Evolutionary conservation across 768 basidiomycete species (phyloP).

Genomic region (Leccinum sublutescens): DNA sequence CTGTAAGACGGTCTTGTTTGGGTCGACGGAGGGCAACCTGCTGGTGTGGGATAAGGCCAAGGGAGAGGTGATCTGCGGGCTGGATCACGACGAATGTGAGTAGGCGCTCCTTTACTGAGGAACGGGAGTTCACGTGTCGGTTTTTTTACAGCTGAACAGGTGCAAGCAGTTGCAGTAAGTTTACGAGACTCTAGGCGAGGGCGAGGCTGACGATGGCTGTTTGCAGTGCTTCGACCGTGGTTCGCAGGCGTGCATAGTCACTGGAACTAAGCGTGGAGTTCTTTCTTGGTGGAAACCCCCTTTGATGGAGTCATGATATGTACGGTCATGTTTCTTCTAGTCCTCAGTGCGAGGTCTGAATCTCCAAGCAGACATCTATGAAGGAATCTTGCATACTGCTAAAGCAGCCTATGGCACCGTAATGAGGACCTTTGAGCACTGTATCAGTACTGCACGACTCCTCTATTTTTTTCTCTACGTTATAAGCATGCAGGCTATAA

Average conservation of each 20-base stretch:
- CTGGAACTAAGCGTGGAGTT: conserved; percentile 54
- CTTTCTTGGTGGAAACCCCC: conserved; percentile 56
- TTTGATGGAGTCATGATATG: conserved; percentile 28
- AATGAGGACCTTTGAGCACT: conserved; percentile 30
- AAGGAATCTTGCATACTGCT: conserved; percentile 32
- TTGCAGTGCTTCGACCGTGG: conserved; percentile 48
- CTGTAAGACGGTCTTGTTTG: conserved; percentile 58
- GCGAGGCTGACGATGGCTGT: conserved; percentile 26
- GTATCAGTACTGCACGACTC: conserved; percentile 33
- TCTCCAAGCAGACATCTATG: conserved; percentile 13
- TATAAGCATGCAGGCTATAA: conserved; percentile 25
- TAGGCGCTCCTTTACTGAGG: neutral
- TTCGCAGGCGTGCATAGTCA: conserved; percentile 42
- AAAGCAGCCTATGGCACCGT: conserved; percentile 23
- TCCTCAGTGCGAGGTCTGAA: conserved; percentile 11
- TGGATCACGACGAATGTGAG: conserved; percentile 62
- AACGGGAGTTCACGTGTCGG: conserved; percentile 8
- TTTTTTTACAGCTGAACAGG: conserved; percentile 26
- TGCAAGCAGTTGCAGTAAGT: conserved; percentile 37
- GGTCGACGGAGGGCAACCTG: conserved; percentile 50
- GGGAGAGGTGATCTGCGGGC: conserved; percentile 52
- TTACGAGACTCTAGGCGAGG: neutral
- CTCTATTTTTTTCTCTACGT: conserved; percentile 15
- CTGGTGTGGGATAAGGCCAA: conserved; percentile 63
- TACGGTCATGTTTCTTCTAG: conserved; percentile 10